Evolutionary conservation across 169 alveolate genomes (phyloP), one percentile per base, ranked within the genome.

Genomic region (Plasmodium billcollinsi): DNA sequence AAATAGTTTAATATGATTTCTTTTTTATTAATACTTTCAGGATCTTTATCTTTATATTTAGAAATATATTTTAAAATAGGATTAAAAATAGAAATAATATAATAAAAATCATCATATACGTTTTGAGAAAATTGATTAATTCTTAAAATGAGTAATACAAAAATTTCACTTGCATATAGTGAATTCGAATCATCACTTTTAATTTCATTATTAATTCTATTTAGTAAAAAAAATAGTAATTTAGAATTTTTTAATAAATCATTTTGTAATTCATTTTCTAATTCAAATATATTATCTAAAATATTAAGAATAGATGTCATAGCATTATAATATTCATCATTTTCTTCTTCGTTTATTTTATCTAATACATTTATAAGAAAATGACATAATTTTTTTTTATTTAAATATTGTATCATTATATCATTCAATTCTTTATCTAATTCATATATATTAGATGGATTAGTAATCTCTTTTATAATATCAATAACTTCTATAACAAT

Each of bases 391-490:
- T 83, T 83, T 56, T 83, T 83, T 59, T 83, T 83, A 26, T 67
- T 83, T 63, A 83, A 47, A 33, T 72, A 83, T 43, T 83, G 85
- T 45, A 83, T 63, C 24, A 83, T n/a, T 14, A 58, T 15, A 15
- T 56, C 50, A 56, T 45, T 67, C 29, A 56, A 62, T 14, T 70
- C 59, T 49, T 67, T 83, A 15, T 69, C 33, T 62, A 83, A 39
- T 69, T 83, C 91, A 49, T 83, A 83, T 73, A 83, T 6, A 63
- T 83, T 83, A 3, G 91, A 83, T 14, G 91, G 91, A 62, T 83
- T 69, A 4, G 91, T 83, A 69, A 83, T 67, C 59, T 83, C 91
- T 72, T 83, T 83, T 69, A 83, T 69, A 3, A 83, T 83, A 47
- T 83, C 91, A 6, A 83, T 54, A 8, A 83, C 91, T 50, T 83